Base-by-base conservation (phyloP, 1,284 basidiomycete genomes). In the Rhodofomes roseus region DNA sequence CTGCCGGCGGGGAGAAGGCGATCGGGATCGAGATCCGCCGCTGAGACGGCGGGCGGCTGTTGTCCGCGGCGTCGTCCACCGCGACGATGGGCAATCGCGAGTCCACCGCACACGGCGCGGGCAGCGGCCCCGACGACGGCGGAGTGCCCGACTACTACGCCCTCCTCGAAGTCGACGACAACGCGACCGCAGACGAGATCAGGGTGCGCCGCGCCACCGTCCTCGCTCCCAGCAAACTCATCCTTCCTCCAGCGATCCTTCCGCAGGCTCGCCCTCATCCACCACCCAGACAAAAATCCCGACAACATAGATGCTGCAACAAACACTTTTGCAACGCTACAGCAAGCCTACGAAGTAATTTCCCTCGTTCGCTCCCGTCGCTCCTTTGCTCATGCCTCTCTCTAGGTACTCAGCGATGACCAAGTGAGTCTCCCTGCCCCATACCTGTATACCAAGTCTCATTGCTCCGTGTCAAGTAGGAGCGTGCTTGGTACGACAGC, bases 401-500 rank as follows among this genome's bases (percentile, higher is more conserved):
- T 65, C 58, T 59, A 93, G 91, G 86, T 95, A 57, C 80, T 96
- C 40, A 93, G 91, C 66, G 95, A 97, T 71, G 93, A 95, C 58
- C 93, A 96, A 81, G 95, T 93, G 75, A 75, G 84, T 46, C 57
- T 41, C 31, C 20, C 34, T 16, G 22, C 40, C 18, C 44, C 36
- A 8, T 4, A 37, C 14, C 22, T 54, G 23, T 39, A 31, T 8
- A 20, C 54, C n/a, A 27, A 59, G 54, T 61, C 59, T 61, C 64
- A 63, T 37, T 41, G 55, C 50, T 61, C 52, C 50, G 53, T 25
- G 63, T 68, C 70, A 78, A 80, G 77, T 83, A 95, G 92, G 96
- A 99, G 81, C 82, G 96, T 63, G 95, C 96, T 44, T 99, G 96
- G 93, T 99, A 99, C 73, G 96, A 99, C 73, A 88, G 88, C n/a